Percentiles rank a stretch among this genome's conserved stretches.
Conservation (phyloP, 2,329 filamentous ascomycete genomes). For the Fusarium setosum region DNA sequence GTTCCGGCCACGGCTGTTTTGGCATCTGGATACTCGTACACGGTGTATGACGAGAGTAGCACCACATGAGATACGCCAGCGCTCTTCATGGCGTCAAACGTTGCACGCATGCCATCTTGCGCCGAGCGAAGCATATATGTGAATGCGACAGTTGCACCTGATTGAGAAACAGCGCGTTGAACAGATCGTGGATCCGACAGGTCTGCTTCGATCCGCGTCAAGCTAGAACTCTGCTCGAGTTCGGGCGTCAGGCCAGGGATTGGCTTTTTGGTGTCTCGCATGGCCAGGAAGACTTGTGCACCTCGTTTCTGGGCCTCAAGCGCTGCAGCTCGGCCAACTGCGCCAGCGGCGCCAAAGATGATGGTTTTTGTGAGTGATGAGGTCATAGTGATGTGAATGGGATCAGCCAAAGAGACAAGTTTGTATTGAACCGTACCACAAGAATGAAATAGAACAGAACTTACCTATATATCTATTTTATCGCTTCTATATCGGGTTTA, state of each 20-base stretch:
- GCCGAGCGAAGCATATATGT: constrained; percentile 13
- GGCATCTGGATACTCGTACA: not conserved
- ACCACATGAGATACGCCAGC: constrained; percentile 17
- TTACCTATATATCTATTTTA: too few relatives aligned
- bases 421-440: too few relatives aligned
- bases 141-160: constrained; percentile 14
- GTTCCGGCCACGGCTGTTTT: not conserved
- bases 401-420: too few relatives aligned
- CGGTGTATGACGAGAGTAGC: not conserved
- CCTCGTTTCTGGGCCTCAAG: constrained; percentile 18
- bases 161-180: constrained; percentile 4
- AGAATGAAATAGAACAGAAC: not conserved
- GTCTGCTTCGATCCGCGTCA: constrained; percentile 18
- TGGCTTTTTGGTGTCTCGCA: constrained; percentile 10
- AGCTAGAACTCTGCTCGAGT: not conserved
- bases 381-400: not conserved
- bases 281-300: constrained; percentile 11
- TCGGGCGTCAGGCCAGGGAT: constrained; percentile 5
- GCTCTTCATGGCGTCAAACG: constrained; percentile 10
- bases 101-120: constrained; percentile 6
- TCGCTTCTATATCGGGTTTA: not conserved
- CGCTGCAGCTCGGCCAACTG: constrained; percentile 17
- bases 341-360: constrained; percentile 23
- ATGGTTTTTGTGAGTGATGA: constrained; percentile 4
- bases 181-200: constrained; percentile 15